phyloP scores from a whole-genome alignment of 805 yeast species.

The Isabelozyma heimii region DNA sequence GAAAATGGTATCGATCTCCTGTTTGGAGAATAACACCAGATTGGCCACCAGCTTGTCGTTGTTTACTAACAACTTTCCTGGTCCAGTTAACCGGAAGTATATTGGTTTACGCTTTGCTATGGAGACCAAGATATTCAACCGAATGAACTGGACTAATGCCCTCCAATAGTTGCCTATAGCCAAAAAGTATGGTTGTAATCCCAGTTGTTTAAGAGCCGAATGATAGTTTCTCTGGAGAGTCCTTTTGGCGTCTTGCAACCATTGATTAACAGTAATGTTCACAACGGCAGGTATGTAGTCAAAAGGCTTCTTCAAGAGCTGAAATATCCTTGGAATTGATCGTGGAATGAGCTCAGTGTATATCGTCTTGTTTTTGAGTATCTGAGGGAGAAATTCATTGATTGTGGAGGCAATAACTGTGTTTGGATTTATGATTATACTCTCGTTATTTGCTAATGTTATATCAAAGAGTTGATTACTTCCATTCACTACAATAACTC shows the following conservation, averaged over 20 bases:
- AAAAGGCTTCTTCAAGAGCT: neutral
- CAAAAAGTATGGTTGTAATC: neutral
- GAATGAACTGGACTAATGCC: constrained; percentile 5
- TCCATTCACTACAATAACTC: constrained; percentile 37
- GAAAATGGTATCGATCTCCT: constrained; percentile 8
- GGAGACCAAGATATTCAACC: constrained; percentile 8
- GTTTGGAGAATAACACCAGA: constrained; percentile 9
- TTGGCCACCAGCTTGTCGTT: constrained; percentile 11
- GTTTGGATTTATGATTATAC: constrained; percentile 35
- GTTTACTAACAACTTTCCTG: constrained; percentile 21
- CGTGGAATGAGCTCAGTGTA: neutral
- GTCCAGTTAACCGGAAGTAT: constrained; percentile 22
- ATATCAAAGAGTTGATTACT: constrained; percentile 39
- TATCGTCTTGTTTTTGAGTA: neutral
- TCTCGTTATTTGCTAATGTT: constrained; percentile 32
- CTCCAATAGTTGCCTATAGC: neutral
- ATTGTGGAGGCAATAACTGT: constrained; percentile 36
- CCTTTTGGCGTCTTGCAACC: neutral
- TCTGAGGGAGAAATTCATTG: neutral
- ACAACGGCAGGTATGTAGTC: neutral
- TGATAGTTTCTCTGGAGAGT: neutral
- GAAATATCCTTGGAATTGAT: neutral
- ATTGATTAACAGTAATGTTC: neutral
- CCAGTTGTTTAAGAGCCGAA: neutral
- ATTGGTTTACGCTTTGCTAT: constrained; percentile 13